Conservation (phyloP, 2,329 filamentous ascomycete species). For the Byssothecium circinans region DNA sequence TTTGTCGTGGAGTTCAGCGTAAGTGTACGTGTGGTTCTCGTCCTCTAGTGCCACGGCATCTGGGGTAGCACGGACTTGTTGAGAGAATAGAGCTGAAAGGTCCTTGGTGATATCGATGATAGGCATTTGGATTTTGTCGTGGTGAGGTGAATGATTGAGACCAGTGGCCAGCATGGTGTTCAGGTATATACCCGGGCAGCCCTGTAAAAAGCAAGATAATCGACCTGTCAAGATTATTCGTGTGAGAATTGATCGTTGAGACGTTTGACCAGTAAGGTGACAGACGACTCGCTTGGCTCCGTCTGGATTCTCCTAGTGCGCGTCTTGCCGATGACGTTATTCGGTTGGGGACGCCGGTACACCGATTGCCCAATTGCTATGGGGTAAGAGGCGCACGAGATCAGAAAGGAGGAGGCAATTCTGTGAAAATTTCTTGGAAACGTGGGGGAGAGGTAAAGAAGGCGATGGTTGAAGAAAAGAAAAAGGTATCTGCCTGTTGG, state of each 20-base stretch:
- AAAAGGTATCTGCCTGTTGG: background rate
- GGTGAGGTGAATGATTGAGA: constrained; percentile 9
- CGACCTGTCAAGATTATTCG: constrained; percentile 1
- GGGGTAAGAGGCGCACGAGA: constrained; percentile 4
- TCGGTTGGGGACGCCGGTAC: constrained; percentile 5
- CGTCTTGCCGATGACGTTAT: constrained; percentile 16
- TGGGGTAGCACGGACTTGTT: constrained; percentile 70
- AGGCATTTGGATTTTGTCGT: constrained; percentile 52
- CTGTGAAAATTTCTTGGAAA: background rate
- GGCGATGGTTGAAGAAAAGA: background rate
- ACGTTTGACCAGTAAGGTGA: constrained; percentile 11
- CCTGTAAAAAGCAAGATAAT: constrained; percentile 9
- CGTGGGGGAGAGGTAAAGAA: background rate
- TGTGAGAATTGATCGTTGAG: constrained; percentile 11
- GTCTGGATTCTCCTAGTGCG: constrained; percentile 9
- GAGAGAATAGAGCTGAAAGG: constrained; percentile 69
- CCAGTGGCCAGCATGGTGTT: constrained; percentile 5
- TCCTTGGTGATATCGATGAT: constrained; percentile 72
- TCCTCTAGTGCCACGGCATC: constrained; percentile 73
- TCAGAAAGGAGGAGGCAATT: background rate
- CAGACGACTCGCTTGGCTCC: constrained; percentile 6
- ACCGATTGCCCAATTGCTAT: constrained; percentile 1
- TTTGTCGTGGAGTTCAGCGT: constrained; percentile 69
- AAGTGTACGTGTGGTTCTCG: constrained; percentile 67
- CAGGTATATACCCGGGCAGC: constrained; percentile 7